Conservation (phyloP, 2,329 filamentous ascomycete species). For the Leptoxyphium fumago region DNA sequence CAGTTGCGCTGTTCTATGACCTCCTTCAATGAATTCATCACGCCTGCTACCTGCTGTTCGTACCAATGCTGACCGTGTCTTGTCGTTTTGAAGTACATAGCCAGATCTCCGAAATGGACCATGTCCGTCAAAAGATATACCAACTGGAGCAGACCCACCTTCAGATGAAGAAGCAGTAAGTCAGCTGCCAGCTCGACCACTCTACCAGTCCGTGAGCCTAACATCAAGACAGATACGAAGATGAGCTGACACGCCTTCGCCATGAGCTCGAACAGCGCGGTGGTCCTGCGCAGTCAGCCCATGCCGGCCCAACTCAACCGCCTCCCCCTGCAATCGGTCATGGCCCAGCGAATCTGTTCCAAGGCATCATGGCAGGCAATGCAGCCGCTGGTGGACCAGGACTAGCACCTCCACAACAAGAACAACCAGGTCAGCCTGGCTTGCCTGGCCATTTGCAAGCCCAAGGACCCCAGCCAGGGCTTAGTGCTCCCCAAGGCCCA, state of each 20-base stretch:
- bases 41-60: background rate
- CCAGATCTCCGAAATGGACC: slow-evolving; percentile 89
- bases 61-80: slow-evolving; percentile 5
- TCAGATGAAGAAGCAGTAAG: slow-evolving; percentile 81
- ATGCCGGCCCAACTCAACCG: slow-evolving; percentile 66
- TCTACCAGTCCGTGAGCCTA: background rate
- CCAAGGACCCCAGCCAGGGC: slow-evolving; percentile 54
- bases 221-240: slow-evolving; percentile 60
- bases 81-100: slow-evolving; percentile 49
- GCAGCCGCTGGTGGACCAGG: slow-evolving; percentile 70
- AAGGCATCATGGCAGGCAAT: slow-evolving; percentile 86
- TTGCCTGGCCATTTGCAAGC: slow-evolving; percentile 52
- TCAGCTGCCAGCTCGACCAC: slow-evolving; percentile 5
- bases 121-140: slow-evolving; percentile 86
- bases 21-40: background rate
- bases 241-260: slow-evolving; percentile 71
- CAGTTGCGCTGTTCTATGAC: background rate
- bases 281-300: slow-evolving; percentile 48
- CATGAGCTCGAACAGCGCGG: slow-evolving; percentile 70
- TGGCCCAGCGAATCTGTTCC: slow-evolving; percentile 79
- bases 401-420: slow-evolving; percentile 47
- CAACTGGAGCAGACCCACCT: slow-evolving; percentile 82
- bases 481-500: slow-evolving; percentile 41
- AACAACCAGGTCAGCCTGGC: slow-evolving; percentile 41
- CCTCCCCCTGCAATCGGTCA: slow-evolving; percentile 76